A percentile compares a stretch with the other conserved stretches of the same genome.
These are phyloP conservation scores for Suhomyces canberraensis DNA, from an alignment of 805 yeast species.

Conservation along the genomic window DNA sequence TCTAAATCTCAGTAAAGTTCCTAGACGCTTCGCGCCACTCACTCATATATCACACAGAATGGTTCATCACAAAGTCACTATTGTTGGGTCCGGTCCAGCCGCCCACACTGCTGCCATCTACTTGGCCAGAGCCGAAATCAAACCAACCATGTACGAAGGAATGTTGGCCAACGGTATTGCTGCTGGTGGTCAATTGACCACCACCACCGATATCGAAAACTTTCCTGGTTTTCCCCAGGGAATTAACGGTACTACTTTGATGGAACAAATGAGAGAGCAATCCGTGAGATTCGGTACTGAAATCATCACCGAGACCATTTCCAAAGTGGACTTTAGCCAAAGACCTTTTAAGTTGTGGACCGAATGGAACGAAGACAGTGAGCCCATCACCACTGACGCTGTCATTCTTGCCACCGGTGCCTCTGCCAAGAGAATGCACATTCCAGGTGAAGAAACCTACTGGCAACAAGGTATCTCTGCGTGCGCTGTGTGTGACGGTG, in stretches of 20 bases:
- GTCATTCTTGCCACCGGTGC: conserved; percentile 97
- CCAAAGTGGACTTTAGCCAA: conserved; percentile 83
- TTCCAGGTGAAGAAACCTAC: conserved; percentile 96
- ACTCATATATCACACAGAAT: conserved; percentile 41
- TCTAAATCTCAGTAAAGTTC: no score
- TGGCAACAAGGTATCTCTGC: conserved; percentile 99
- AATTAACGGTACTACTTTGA: conserved; percentile 78
- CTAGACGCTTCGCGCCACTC: no score
- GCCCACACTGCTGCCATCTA: conserved; percentile 99
- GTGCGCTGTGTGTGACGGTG: conserved; percentile 99
- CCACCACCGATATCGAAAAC: conserved; percentile 97
- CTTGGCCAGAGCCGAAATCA: conserved; percentile 92
- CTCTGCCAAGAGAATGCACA: conserved; percentile 86
- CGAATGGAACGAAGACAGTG: conserved; percentile 89
- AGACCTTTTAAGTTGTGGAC: conserved; percentile 97
- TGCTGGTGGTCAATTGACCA: conserved; percentile 98
- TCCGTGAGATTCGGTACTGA: conserved; percentile 86
- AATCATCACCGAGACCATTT: conserved; percentile 89
- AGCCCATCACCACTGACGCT: conserved; percentile 90
- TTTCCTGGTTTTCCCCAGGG: conserved; percentile 99
- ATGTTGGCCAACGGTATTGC: conserved; percentile 97
- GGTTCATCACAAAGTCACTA: conserved; percentile 82
- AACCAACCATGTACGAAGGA: conserved; percentile 93
- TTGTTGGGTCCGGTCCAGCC: conserved; percentile 97
- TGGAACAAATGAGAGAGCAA: conserved; percentile 94